Base-by-base conservation (phyloP, 352 stramenopile genomes). In the Hyaloperonospora brassicae region DNA sequence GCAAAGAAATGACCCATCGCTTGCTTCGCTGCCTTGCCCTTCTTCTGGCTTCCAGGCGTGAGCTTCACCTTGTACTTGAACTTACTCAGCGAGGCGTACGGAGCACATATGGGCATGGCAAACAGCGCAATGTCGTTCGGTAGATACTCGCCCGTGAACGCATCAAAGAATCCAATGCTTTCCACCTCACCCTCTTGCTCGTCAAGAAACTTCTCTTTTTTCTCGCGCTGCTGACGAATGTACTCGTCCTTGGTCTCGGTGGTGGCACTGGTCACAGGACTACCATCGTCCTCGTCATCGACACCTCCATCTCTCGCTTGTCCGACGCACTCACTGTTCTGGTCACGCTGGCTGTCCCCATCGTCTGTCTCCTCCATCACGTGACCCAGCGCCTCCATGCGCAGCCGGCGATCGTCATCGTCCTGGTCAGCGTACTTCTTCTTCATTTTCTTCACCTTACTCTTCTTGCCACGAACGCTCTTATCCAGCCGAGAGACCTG, bases 381-480 rank as follows among this genome's bases (percentile, higher is more conserved):
- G 52, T 93, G 70, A 2, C 89, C 90, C 14, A 98, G 77, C 6
- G 85, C 84, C 44, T 96, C 66, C 76, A 98, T 96, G 5, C 93
- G 89, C 34, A 98, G 53, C 10, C 85, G 79, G 14, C 89, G 76
- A 66, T 98, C 95, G 43, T 98, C 94, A 0, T 98, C 94, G 60
- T 98, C 94, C 72, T 98, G 95, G 43, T 98, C 94, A 0, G 72
- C 82, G 61, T 98, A 98, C 63, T 98, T 98, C 61, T 98, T 98
- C 62, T 96, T 96, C 58, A 93, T 85, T 51, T 95, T 93, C 68
- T 97, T 98, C 56, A 97, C 64, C 64, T 98, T 98, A 5, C 86
- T 71, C 64, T 94, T 92, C 59, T 97, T 98, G n/a, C 94, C 91
- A 31, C 94, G 84, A 9, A 86, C 78, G 23, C 67, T 82, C 43